phyloP scores from a whole-genome alignment of 495 filamentous ascomycete species.

The Penicillium arizonense region DNA sequence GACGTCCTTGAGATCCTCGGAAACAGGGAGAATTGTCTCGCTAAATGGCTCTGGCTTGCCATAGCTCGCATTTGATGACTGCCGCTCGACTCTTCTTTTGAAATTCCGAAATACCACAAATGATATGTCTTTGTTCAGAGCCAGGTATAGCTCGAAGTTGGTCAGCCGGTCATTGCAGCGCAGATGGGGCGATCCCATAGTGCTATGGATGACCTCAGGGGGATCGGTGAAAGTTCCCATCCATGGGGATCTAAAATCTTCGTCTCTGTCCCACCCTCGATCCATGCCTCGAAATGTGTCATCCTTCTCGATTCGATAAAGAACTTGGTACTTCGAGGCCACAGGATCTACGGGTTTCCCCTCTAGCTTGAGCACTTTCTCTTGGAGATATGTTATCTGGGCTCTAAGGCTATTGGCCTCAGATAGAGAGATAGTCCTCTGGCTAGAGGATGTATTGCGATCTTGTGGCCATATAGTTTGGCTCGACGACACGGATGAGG shows the following conservation, averaged over 20 bases:
- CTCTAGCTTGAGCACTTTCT: slow-evolving; percentile 5
- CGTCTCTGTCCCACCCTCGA: not conserved
- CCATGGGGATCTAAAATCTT: not conserved
- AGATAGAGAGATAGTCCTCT: not conserved
- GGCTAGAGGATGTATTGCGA: not conserved
- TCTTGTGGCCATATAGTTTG: too few relatives aligned
- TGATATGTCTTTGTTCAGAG: slow-evolving; percentile 21
- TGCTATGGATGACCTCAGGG: slow-evolving; percentile 1
- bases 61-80: not conserved
- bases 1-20: slow-evolving; percentile 2
- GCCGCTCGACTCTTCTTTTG: not conserved
- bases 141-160: slow-evolving; percentile 29
- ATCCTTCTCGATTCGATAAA: slow-evolving; percentile 8
- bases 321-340: slow-evolving; percentile 6
- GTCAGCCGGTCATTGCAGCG: slow-evolving; percentile 11
- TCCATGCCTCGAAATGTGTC: not conserved
- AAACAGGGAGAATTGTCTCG: slow-evolving; percentile 11
- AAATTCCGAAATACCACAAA: slow-evolving; percentile 24
- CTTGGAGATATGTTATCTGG: slow-evolving; percentile 4
- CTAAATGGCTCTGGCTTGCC: slow-evolving; percentile 5
- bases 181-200: not conserved
- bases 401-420: slow-evolving; percentile 6
- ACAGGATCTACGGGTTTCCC: not conserved
- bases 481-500: too few relatives aligned
- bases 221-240: slow-evolving; percentile 8